phyloP scores from a whole-genome alignment of 371 early-diverging fungal species.

The Choanephora cucurbitarum region DNA sequence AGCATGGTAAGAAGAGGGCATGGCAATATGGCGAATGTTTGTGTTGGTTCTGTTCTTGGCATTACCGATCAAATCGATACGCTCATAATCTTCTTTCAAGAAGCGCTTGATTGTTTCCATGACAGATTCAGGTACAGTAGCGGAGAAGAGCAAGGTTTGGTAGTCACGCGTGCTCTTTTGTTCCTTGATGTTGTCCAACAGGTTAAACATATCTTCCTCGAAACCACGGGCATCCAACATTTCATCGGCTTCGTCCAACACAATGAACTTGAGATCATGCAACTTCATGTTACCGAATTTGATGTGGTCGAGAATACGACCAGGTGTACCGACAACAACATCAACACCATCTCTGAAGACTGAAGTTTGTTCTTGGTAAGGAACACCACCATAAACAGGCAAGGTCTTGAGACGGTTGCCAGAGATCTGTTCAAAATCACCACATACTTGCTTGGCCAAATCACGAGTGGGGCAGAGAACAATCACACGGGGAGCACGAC shows the following conservation, averaged over 20 bases:
- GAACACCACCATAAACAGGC: constrained; percentile 84
- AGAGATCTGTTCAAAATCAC: constrained; percentile 70
- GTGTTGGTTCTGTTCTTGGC: constrained; percentile 76
- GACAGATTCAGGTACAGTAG: constrained; percentile 88
- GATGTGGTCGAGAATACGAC: constrained; percentile 94
- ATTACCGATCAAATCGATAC: constrained; percentile 79
- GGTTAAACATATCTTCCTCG: constrained; percentile 89
- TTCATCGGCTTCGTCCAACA: constrained; percentile 97
- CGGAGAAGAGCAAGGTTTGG: constrained; percentile 87
- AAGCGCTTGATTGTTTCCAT: constrained; percentile 79
- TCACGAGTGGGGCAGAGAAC: constrained; percentile 95
- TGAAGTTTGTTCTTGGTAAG: constrained; percentile 77
- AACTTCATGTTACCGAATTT: constrained; percentile 83
- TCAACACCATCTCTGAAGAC: constrained; percentile 90
- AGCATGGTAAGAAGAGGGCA: constrained; percentile 79
- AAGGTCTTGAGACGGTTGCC: constrained; percentile 62
- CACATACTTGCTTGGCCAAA: constrained; percentile 89
- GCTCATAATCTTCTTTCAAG: constrained; percentile 81
- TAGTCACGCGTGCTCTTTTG: constrained; percentile 74
- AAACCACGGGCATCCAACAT: constrained; percentile 96
- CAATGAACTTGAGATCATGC: constrained; percentile 70
- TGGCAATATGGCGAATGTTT: constrained; percentile 79
- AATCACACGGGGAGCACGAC: constrained; percentile 82
- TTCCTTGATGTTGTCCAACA: constrained; percentile 72
- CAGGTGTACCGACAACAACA: constrained; percentile 97